Evolutionary conservation across 2,329 filamentous ascomycete species (phyloP).

Genomic region (Scedosporium aurantiacum): DNA sequence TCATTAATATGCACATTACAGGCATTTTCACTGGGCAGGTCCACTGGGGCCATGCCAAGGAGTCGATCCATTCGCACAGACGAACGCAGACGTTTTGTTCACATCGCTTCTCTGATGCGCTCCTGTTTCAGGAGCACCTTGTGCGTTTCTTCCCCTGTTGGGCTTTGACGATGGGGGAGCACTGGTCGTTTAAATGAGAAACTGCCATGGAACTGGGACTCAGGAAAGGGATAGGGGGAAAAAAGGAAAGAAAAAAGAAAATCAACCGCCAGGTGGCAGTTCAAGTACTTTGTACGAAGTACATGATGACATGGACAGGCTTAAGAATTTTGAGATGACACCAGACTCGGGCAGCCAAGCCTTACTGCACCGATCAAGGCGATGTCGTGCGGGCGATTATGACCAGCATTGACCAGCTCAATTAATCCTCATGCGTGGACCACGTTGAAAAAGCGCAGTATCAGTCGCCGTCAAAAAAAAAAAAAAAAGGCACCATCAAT

Average conservation of each 20-base stretch:
- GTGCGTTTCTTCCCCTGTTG: not conserved
- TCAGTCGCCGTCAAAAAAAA: not conserved
- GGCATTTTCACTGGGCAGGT: not conserved
- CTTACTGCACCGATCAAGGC: too few relatives aligned
- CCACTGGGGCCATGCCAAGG: not conserved
- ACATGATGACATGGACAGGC: too few relatives aligned
- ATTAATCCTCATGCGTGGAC: too few relatives aligned
- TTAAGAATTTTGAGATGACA: too few relatives aligned
- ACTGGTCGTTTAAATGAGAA: too few relatives aligned
- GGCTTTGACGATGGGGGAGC: not conserved
- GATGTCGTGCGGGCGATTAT: too few relatives aligned
- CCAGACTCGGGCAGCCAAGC: too few relatives aligned
- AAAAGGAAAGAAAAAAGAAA: not conserved
- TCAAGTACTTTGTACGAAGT: too few relatives aligned
- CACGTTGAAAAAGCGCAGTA: too few relatives aligned
- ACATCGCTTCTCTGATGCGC: not conserved
- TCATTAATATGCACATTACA: not conserved
- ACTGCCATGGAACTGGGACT: not conserved
- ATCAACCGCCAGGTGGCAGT: too few relatives aligned
- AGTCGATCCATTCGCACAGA: not conserved
- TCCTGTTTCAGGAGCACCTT: not conserved
- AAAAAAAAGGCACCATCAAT: not conserved
- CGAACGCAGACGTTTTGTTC: not conserved
- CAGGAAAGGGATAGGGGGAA: not conserved
- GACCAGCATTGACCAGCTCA: too few relatives aligned